Percentiles rank a stretch among this genome's conserved stretches.
phyloP scores from a whole-genome alignment of 2,329 filamentous ascomycete species.

The Fusarium xylarioides region DNA sequence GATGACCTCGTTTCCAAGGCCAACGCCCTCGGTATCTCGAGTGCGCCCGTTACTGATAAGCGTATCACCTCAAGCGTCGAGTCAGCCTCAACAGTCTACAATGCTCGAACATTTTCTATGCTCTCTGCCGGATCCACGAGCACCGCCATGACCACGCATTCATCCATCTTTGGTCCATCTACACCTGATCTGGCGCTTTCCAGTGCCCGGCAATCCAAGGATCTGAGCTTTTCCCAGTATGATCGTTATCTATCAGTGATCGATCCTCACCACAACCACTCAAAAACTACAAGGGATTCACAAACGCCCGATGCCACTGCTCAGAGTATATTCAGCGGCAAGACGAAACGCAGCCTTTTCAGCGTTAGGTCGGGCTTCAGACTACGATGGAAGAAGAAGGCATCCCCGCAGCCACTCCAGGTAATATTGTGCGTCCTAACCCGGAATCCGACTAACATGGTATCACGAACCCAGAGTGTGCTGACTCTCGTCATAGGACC shows the following conservation, averaged over 20 bases:
- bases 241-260: conserved; percentile 60
- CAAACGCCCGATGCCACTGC: conserved; percentile 44
- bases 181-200: conserved; percentile 39
- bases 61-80: conserved; percentile 52
- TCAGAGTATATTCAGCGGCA: conserved; percentile 56
- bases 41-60: conserved; percentile 45
- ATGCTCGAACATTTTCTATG: conserved; percentile 57
- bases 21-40: conserved; percentile 48
- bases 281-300: conserved; percentile 51
- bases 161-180: conserved; percentile 50
- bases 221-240: conserved; percentile 60
- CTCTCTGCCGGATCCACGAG: conserved; percentile 53
- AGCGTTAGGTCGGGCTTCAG: conserved; percentile 57
- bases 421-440: conserved; percentile 43
- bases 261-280: conserved; percentile 54
- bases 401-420: conserved; percentile 42
- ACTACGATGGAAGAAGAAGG: conserved; percentile 54
- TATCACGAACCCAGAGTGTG: conserved; percentile 8
- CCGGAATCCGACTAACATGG: conserved; percentile 3
- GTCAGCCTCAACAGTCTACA: conserved; percentile 54
- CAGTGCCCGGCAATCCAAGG: conserved; percentile 46
- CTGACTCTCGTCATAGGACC: conserved; percentile 52
- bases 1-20: conserved; percentile 49
- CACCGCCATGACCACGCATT: conserved; percentile 54
- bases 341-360: conserved; percentile 56